Conservation (phyloP, 2,329 filamentous ascomycete species). For the Sclerotinia subarctica region DNA sequence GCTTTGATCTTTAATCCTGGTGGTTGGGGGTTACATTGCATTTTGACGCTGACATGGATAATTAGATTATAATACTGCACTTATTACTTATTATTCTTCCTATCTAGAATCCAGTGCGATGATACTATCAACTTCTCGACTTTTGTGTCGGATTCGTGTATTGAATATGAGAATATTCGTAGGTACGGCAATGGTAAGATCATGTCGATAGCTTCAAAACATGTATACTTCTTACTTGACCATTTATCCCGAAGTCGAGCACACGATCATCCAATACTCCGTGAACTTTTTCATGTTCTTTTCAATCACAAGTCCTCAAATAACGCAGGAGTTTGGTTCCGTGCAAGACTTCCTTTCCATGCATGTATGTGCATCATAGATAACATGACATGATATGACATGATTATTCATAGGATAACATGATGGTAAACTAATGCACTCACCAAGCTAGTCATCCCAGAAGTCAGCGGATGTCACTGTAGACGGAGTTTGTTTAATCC, state of each 20-base stretch:
- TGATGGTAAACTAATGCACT: no score
- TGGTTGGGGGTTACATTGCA: not conserved
- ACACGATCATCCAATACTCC: not conserved
- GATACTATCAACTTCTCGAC: not conserved
- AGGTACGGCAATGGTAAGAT: not conserved
- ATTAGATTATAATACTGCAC: not conserved
- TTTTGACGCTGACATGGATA: slow-evolving; percentile 1
- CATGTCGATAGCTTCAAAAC: not conserved
- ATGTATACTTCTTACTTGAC: not conserved
- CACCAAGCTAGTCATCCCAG: no score
- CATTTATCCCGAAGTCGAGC: not conserved
- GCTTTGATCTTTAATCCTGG: not conserved
- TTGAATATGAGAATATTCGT: no score
- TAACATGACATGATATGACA: no score
- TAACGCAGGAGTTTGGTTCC: not conserved
- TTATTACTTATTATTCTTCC: not conserved
- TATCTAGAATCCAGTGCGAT: not conserved
- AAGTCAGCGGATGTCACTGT: not conserved
- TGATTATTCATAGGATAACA: no score
- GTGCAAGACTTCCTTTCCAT: not conserved
- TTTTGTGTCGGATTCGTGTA: not conserved
- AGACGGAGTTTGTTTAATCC: not conserved
- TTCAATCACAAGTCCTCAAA: not conserved
- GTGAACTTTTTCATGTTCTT: not conserved
- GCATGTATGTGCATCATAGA: not conserved